A percentile compares a stretch with the other conserved stretches of the same genome.
Evolutionary conservation across 148 eudicot genomes (phyloP).

Genomic region (Chenopodium berlandieri): DNA sequence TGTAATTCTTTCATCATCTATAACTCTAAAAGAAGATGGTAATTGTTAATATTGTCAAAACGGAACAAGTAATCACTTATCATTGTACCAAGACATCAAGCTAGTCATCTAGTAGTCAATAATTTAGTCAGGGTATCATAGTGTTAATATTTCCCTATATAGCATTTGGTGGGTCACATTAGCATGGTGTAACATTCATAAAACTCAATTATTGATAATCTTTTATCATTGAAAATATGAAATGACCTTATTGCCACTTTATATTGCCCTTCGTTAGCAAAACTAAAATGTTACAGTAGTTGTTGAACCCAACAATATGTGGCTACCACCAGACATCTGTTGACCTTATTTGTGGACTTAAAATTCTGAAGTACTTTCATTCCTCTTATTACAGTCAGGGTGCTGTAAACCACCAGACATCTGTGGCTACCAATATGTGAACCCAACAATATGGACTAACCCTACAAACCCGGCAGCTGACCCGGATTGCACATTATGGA

Average conservation of each 20-base stretch:
- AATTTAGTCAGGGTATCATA: not conserved
- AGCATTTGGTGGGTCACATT: not conserved
- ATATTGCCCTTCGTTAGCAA: not conserved
- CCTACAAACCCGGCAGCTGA: slow-evolving; percentile 53
- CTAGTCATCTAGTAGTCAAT: too few species aligned
- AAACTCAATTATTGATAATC: not conserved
- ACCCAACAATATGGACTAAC: slow-evolving; percentile 74
- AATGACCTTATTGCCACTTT: not conserved
- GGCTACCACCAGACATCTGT: too few species aligned
- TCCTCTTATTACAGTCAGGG: slow-evolving; percentile 55
- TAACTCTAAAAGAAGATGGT: too few species aligned
- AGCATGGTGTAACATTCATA: not conserved
- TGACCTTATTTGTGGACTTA: too few species aligned
- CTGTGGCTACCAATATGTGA: slow-evolving; percentile 77
- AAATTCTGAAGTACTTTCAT: not conserved
- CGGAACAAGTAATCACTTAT: not conserved
- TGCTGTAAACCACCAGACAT: slow-evolving; percentile 92
- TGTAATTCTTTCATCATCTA: too few species aligned
- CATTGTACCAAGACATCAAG: not conserved
- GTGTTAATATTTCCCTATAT: not conserved
- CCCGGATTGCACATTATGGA: slow-evolving; percentile 73
- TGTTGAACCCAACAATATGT: not conserved
- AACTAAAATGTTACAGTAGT: not conserved
- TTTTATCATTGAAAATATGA: not conserved
- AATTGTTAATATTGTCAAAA: too few species aligned